Conservation (phyloP, 2,329 filamentous ascomycete species). For the Aspergillus amoenus region DNA sequence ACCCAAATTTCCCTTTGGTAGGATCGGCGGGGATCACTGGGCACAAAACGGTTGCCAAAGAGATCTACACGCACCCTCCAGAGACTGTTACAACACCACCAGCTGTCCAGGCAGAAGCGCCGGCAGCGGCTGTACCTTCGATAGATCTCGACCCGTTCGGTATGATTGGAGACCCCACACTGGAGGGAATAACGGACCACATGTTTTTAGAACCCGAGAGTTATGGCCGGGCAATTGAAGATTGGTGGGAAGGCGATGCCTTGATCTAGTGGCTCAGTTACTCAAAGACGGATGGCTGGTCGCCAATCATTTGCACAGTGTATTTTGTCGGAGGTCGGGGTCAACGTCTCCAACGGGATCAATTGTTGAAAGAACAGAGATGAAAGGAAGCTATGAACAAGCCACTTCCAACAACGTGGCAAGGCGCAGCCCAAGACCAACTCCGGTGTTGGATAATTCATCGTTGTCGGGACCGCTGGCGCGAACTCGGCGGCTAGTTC, state of each 20-base stretch:
- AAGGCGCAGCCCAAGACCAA: background rate
- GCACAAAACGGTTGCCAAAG: slow-evolving; percentile 38
- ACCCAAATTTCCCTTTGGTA: slow-evolving; percentile 37
- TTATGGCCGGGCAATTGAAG: slow-evolving; percentile 10
- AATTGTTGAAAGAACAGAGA: background rate
- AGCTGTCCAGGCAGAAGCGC: background rate
- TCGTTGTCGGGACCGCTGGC: slow-evolving; percentile 6
- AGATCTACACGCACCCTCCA: slow-evolving; percentile 37
- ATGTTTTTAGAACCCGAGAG: slow-evolving; percentile 13
- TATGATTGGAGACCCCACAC: slow-evolving; percentile 4
- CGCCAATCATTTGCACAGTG: slow-evolving; percentile 7
- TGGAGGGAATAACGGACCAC: slow-evolving; percentile 10
- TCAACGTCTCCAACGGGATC: background rate
- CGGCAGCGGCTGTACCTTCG: background rate
- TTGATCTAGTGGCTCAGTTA: slow-evolving; percentile 5
- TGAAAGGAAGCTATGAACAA: background rate
- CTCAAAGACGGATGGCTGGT: background rate
- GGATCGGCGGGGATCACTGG: slow-evolving; percentile 41
- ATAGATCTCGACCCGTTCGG: slow-evolving; percentile 11
- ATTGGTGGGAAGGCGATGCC: slow-evolving; percentile 12
- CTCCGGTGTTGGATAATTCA: background rate
- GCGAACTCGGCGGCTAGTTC: slow-evolving; percentile 1
- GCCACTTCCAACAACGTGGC: background rate
- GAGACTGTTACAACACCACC: slow-evolving; percentile 18
- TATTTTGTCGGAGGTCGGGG: background rate